A percentile compares a stretch with the other conserved stretches of the same genome.
Conservation (phyloP, 2,329 filamentous ascomycete genomes). For the Venturia carpophila region DNA sequence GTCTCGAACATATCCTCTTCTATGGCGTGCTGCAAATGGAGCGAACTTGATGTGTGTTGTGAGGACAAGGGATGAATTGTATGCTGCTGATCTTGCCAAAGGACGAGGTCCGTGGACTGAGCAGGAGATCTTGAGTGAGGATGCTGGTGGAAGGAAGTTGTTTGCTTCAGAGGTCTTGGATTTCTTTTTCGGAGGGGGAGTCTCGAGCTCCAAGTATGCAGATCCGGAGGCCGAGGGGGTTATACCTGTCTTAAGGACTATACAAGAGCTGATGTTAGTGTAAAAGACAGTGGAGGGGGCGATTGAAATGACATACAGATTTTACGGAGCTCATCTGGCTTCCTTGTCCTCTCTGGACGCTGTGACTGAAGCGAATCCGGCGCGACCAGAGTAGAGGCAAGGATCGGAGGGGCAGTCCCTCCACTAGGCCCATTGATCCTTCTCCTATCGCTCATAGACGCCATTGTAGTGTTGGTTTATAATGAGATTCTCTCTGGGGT, state of each 20-base stretch:
- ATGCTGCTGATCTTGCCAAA: conserved; percentile 79
- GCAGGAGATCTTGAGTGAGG: conserved; percentile 82
- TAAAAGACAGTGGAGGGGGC: conserved; percentile 17
- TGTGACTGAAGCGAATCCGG: conserved; percentile 38
- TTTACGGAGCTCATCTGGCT: conserved; percentile 66
- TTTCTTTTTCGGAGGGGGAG: conserved; percentile 35
- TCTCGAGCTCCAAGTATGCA: conserved; percentile 63
- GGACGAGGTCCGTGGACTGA: conserved; percentile 90
- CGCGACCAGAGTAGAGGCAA: conserved; percentile 45
- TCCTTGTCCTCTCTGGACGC: conserved; percentile 50
- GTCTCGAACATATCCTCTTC: conserved; percentile 74
- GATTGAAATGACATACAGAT: conserved; percentile 58
- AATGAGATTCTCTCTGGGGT: not conserved
- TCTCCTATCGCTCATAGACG: conserved; percentile 65
- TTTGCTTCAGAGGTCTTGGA: conserved; percentile 24
- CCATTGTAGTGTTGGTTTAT: not conserved
- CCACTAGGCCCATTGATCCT: conserved; percentile 82
- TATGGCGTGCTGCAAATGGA: conserved; percentile 77
- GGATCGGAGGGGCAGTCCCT: conserved; percentile 67
- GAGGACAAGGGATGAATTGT: conserved; percentile 85
- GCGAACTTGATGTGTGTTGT: conserved; percentile 95
- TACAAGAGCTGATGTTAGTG: conserved; percentile 21
- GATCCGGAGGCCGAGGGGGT: conserved; percentile 91
- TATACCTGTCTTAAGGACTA: conserved; percentile 83
- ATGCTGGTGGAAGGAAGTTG: conserved; percentile 46